Evolutionary conservation across 345 rosid genomes (phyloP), one percentile per base, ranked within the genome.

Genomic region (Ceriops tagal): DNA sequence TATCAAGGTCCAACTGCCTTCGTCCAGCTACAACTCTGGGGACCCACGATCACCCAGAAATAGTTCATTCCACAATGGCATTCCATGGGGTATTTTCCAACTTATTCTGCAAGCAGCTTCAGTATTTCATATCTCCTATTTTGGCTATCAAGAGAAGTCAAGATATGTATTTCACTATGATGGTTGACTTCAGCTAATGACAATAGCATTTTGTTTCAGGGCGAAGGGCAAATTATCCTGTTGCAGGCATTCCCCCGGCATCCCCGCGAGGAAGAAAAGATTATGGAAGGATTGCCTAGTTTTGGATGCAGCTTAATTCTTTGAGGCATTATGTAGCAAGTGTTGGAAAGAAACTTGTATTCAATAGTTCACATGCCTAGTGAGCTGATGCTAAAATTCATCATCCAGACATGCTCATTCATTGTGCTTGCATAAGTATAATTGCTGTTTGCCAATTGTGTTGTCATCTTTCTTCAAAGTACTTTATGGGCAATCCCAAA

Each of bases 231-330:
- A 89, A 81, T 81, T 86, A 85, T 82, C 82, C 92, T 32, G 79
- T 84, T 68, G 73, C 90, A 27, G 88, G 84, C 84, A 83, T 89
- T 59, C 92, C 84, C 22, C 84, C 98, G 9, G 68, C 97, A 78
- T 87, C 96, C 57, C 90, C 96, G 55, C 92, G 90, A 51, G 96
- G 93, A 73, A 92, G 89, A 85, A 88, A 85, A 81, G 97, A 95
- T 77, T 81, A 84, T 67, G 99, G 93, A 81, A 90, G 89, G 83
- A 88, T 88, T 76, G 78, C 87, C 63, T 92, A 81, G 83, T 77
- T 81, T 78, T 53, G 79, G 67, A 65, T 74, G 75, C 72, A 28
- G 49, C 5, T 43, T 43, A 43, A 43, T 43, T 43, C 49, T 43
- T 43, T 43, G 49, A 43, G 49, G 19, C 49, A 75, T 76, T 75